Base-by-base conservation (phyloP, 164 flowering plant species). In the Sextonia rubra region DNA sequence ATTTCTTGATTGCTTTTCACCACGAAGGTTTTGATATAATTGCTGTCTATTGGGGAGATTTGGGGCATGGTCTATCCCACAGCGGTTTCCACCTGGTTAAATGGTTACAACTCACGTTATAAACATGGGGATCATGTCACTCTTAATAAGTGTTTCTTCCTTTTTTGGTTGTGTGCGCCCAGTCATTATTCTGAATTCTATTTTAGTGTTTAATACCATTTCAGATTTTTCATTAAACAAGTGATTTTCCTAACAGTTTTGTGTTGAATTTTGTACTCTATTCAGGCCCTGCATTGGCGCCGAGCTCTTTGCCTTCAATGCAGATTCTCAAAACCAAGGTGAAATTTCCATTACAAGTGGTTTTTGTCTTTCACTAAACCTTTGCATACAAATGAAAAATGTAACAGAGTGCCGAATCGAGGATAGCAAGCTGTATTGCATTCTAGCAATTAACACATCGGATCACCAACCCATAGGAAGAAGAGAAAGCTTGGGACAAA, bases 361-460 rank as follows among this genome's bases (percentile, higher is more conserved):
- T 70, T 82, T 22, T 82, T 82, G 77, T 44, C 84, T 92, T 18
- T 82, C 94, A 1, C 77, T 95, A 25, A 85, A 82, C 74, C 79
- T 95, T 8, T 91, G 96, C 75, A 83, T 95, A 69, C 99, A 91
- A 69, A 26, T 92, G 76, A 85, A 78, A 75, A 83, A 90, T 76
- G 26, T 74, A 60, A 68, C 82, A 29, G 69, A 80, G 63, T 67
- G 72, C 32, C 71, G 73, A 4, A 44, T 68, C 56, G 79, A 27
- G 30, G 47, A 73, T 25, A 55, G 71, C 14, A 90, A 87, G 80
- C 67, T 87, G 32, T 86, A 82, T 79, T 90, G 97, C 83, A 75
- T 93, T 73, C 79, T 93, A 63, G 72, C 74, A 20, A 84, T 84
- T 56, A 79, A 60, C 63, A 62, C 61, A 30, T 81, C 89, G 22